Base-by-base conservation (phyloP, 2,329 filamentous ascomycete genomes). In the Teratosphaeria destructans region DNA sequence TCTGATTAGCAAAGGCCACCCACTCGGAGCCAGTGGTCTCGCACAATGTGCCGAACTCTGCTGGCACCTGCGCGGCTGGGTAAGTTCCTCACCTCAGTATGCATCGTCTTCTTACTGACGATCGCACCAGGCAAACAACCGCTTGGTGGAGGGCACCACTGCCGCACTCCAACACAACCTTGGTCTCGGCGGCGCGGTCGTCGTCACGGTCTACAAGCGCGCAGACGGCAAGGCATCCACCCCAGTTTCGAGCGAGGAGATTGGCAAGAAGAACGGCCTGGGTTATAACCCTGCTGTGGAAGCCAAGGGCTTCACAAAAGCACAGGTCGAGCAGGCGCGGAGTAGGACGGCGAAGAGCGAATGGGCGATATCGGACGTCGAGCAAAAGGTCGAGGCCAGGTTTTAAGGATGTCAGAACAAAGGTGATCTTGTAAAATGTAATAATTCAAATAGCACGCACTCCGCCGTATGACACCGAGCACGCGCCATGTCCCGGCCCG, bases 21-120 rank as follows among this genome's bases (percentile, higher is more conserved):
- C 94, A 0, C 85, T 97, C 3, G 93, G 93, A 37, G 93, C 93
- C 0, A 95, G 90, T 0, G 93, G 94, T n/a, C 82, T 97, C 57
- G 94, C 93, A 12, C 93, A 97, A 77, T 96, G 92, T 72, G 90
- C 93, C 5, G 93, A 97, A 77, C 79, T 97, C 12, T 89, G 95
- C 32, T 97, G 93, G 93, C 93, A 97, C 71, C 80, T 97, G 67
- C 84, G 93, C 64, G 93, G 93, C 12, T 68, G 60, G 60, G 57
- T 61, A 35, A 56, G 56, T 54, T 43, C 57, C 12, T 16, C 35
- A 2, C 4, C n/a, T 49, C 43, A 23, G 19, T 6, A 49, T n/a
- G 11, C 43, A 49, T 49, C 43, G 39, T 10, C 19, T 29, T 23
- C 57, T 23, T 59, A 26, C 43, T 49, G 43, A 49, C 43, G 10